These are phyloP conservation scores for Leishmania amazonensis DNA, from an alignment of 208 protist genomes.

Conservation along the genomic window DNA sequence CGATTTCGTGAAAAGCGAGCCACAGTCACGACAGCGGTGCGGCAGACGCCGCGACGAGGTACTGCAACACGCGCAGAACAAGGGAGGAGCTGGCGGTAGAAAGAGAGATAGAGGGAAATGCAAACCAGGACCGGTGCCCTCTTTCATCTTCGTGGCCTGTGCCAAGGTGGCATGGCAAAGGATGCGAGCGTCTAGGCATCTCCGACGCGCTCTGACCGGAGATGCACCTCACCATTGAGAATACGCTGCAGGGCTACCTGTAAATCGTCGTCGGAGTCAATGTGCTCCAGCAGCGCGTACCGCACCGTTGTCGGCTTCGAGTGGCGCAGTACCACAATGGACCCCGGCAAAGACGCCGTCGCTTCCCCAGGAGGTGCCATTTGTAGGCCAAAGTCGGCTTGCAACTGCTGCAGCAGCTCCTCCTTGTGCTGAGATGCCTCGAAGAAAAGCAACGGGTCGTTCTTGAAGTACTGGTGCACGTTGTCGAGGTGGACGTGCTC, in stretches of 20 bases:
- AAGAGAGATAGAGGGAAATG: too few species aligned
- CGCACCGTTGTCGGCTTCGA: conserved; percentile 29
- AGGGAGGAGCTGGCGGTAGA: neutral
- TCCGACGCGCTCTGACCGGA: conserved; percentile 7
- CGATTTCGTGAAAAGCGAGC: neutral
- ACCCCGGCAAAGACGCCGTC: conserved; percentile 1
- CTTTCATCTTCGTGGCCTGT: neutral
- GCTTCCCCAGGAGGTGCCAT: neutral
- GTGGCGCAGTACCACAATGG: conserved; percentile 42
- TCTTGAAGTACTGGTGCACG: conserved; percentile 39
- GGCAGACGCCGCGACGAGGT: neutral
- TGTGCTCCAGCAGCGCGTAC: conserved; percentile 15
- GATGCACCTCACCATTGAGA: conserved; percentile 32
- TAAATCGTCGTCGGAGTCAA: conserved; percentile 29
- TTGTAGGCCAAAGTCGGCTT: conserved; percentile 16
- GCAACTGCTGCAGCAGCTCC: conserved; percentile 13
- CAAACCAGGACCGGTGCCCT: neutral
- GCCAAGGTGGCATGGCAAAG: neutral
- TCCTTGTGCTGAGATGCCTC: conserved; percentile 32
- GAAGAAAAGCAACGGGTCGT: conserved; percentile 79
- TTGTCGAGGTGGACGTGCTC: conserved; percentile 30
- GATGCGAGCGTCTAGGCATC: neutral
- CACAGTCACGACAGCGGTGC: neutral
- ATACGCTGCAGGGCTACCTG: conserved; percentile 30
- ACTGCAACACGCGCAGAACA: neutral